Conservation (phyloP, 2,329 filamentous ascomycete genomes). For the Pseudogymnoascus sp. region DNA sequence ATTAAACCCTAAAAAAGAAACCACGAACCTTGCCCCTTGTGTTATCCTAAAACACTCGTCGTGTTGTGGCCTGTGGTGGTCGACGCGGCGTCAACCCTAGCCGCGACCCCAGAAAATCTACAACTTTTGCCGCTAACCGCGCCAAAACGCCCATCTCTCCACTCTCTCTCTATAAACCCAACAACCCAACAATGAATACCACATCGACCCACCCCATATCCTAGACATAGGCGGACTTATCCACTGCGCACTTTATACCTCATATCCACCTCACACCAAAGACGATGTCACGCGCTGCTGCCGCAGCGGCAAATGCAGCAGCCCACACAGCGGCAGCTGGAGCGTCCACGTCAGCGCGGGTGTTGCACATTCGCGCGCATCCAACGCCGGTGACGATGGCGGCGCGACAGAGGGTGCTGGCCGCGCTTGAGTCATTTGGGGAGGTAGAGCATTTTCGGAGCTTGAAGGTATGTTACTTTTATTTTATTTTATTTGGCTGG, state of each 20-base stretch:
- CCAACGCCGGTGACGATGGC: slow-evolving; percentile 24
- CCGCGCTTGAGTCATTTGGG: slow-evolving; percentile 26
- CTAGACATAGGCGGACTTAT: not conserved
- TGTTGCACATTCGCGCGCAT: slow-evolving; percentile 25
- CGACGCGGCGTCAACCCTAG: not conserved
- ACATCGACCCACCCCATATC: not conserved
- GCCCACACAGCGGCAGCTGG: not conserved
- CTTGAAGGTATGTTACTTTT: slow-evolving; percentile 21
- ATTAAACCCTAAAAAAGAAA: not conserved
- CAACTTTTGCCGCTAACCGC: not conserved
- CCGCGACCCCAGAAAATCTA: not conserved
- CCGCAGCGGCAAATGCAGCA: not conserved
- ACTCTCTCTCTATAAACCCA: not conserved
- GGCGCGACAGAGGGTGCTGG: slow-evolving; percentile 27
- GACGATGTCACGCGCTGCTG: not conserved
- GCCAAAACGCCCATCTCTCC: not conserved
- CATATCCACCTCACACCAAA: not conserved
- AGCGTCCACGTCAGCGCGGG: slow-evolving; percentile 13
- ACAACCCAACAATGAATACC: not conserved
- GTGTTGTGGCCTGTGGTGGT: not conserved
- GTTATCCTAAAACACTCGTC: not conserved
- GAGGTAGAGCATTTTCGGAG: slow-evolving; percentile 26
- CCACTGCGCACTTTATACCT: not conserved
- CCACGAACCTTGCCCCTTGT: not conserved
- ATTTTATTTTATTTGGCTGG: not conserved